Base-by-base conservation (phyloP, 345 rosid species). In the Pistacia atlantica region DNA sequence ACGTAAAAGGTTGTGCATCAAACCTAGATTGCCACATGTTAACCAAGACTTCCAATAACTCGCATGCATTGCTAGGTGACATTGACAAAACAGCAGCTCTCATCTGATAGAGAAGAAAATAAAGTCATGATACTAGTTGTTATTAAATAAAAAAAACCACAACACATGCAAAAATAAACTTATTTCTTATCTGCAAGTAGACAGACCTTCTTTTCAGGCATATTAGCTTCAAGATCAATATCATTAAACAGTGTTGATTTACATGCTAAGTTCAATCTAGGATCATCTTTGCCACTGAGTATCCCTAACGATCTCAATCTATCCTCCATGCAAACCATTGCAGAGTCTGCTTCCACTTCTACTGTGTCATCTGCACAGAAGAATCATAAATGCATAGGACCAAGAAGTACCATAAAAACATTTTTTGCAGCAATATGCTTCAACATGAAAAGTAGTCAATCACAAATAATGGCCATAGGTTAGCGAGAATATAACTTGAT, bases 21-120 rank as follows among this genome's bases (percentile, higher is more conserved):
- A 75, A 96, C 99, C 97, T 91, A 51, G 98, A 91, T 79, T 92
- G 89, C 97, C 97, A 96, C 87, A 82, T 74, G 65, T 75, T 74
- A 76, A 92, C 79, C 87, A 96, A 86, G 81, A 76, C 71, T 78
- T 88, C 92, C 76, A 96, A 85, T 63, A 91, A 88, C 80, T 89
- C 84, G 74, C 75, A 80, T 16, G 95, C 98, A 67, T 89, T 81
- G 78, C 84, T 72, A 31, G 93, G 87, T 79, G 73, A 82, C 94
- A 92, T 84, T 64, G 98, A 84, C 82, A 82, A 76, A 80, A 96
- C 84, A 62, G 88, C 76, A 67, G 90, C 84, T 84, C 89, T 89
- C 78, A 96, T 86, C 98, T 96, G 86, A 72, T 74, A 73, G 31
- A 51, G 38, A 73, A 79, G 55, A 80, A 62, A 31, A 78, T 73